Evolutionary conservation across 805 yeast species (phyloP).

Genomic region (Yarrowia sp.): DNA sequence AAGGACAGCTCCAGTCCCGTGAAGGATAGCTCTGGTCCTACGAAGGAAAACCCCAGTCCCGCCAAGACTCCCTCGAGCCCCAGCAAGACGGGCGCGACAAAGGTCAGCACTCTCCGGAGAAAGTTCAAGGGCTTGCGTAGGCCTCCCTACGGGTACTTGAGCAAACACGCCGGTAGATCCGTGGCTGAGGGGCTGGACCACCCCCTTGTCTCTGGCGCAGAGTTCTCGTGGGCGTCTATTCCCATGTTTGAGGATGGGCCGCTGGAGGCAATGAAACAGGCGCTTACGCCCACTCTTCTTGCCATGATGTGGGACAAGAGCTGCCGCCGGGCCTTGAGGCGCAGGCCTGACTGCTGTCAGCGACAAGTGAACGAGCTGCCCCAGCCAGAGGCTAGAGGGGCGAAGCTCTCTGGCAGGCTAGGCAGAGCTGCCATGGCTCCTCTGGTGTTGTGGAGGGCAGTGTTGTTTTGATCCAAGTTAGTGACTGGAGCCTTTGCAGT

Average conservation of each 20-base stretch:
- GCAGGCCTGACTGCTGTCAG: not conserved
- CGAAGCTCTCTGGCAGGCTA: not conserved
- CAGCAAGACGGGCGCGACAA: not conserved
- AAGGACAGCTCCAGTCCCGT: not conserved
- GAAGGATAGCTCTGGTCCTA: not conserved
- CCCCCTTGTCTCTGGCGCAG: not conserved
- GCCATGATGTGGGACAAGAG: not conserved
- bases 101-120: not conserved
- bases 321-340: not conserved
- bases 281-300: not conserved
- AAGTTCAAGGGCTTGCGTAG: not conserved
- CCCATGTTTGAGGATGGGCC: not conserved
- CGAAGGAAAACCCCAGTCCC: not conserved
- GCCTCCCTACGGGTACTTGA: slow-evolving; percentile 18
- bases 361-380: not conserved
- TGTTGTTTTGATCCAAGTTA: too few species aligned
- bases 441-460: too few species aligned
- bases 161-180: not conserved
- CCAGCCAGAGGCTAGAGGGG: too few species aligned
- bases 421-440: too few species aligned
- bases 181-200: not conserved
- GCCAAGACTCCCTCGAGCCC: not conserved
- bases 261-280: not conserved
- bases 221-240: not conserved
- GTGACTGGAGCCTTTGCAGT: too few species aligned